Percentiles rank a stretch among this genome's conserved stretches.
Evolutionary conservation across 192 early-diverging fungal genomes (phyloP).

Genomic region (Entrophospora sp.): DNA sequence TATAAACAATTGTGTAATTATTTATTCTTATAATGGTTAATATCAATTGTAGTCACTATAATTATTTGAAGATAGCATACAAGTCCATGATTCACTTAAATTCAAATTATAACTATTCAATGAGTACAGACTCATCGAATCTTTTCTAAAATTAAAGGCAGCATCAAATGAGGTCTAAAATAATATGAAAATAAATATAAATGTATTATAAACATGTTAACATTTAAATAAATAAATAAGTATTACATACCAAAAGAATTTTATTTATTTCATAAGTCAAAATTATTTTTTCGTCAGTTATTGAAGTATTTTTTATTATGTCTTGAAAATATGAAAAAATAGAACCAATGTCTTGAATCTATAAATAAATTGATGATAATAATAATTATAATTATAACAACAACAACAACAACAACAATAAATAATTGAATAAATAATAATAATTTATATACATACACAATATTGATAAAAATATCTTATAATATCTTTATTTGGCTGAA

Average conservation of each 20-base stretch:
- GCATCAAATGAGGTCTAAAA: slow-evolving; percentile 3
- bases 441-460: background rate
- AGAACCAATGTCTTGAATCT: slow-evolving; percentile 9
- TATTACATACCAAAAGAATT: background rate
- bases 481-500: slow-evolving; percentile 8
- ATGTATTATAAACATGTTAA: background rate
- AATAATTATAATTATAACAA: background rate
- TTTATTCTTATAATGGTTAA: background rate
- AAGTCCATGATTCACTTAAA: slow-evolving; percentile 2
- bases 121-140: background rate
- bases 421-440: background rate
- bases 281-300: background rate
- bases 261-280: background rate
- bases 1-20: background rate
- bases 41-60: background rate
- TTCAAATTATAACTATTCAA: too few relatives aligned
- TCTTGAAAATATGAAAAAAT: background rate
- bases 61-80: background rate
- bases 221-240: background rate
- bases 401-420: background rate
- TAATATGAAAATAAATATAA: background rate
- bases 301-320: background rate
- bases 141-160: slow-evolving; percentile 15
- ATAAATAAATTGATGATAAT: background rate
- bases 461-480: slow-evolving; percentile 1